phyloP scores from a whole-genome alignment of 2,329 filamentous ascomycete species.

The Pseudogymnoascus sp. region DNA sequence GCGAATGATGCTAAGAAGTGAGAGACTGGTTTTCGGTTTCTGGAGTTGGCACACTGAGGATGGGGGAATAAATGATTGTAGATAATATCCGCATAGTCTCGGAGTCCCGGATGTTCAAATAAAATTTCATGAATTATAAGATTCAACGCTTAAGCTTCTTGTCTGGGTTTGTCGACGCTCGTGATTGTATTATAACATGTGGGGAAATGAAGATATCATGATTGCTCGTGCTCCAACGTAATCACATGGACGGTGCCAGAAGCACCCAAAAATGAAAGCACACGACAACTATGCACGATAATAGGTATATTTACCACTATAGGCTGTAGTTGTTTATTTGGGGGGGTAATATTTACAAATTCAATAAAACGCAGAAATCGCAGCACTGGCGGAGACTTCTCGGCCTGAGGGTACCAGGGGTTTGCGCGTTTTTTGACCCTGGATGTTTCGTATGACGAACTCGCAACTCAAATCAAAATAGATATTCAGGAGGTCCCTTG shows the following conservation, averaged over 20 bases:
- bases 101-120: conserved; percentile 1
- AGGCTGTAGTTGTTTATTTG: neutral
- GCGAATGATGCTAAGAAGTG: conserved; percentile 36
- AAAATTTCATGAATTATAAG: neutral
- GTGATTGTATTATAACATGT: neutral
- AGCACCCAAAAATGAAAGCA: neutral
- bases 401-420: neutral
- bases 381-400: neutral
- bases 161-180: neutral
- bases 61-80: conserved; percentile 17
- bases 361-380: neutral
- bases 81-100: conserved; percentile 9
- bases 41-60: conserved; percentile 26
- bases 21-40: neutral
- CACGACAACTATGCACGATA: neutral
- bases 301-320: neutral
- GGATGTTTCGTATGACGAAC: neutral
- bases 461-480: neutral
- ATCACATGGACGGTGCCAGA: neutral
- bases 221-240: neutral
- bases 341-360: neutral
- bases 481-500: conserved; percentile 6
- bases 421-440: neutral
- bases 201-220: neutral
- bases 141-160: neutral